Evolutionary conservation across 306 rosid genomes (phyloP).

Genomic region (Medicago arabica): DNA sequence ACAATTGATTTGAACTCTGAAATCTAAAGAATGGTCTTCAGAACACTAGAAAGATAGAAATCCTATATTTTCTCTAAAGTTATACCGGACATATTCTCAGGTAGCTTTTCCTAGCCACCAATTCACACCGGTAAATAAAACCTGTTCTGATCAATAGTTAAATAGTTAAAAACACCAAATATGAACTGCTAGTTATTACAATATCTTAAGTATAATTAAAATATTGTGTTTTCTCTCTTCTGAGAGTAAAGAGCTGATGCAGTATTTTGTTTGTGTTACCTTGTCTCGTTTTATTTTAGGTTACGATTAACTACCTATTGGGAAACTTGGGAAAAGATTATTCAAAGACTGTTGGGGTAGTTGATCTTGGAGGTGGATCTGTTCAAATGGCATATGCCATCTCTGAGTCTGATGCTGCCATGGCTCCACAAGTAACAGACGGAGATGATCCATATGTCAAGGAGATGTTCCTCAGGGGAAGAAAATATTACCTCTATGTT

Average conservation of each 20-base stretch:
- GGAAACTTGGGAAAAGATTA: constrained; percentile 89
- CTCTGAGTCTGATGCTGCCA: constrained; percentile 75
- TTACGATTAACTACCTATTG: constrained; percentile 88
- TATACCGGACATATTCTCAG: constrained; percentile 19
- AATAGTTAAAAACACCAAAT: constrained; percentile 25
- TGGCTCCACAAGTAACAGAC: constrained; percentile 65
- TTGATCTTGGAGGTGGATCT: constrained; percentile 99
- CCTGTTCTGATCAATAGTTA: constrained; percentile 12
- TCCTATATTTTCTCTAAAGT: constrained; percentile 31
- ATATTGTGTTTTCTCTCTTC: constrained; percentile 31
- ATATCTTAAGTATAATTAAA: constrained; percentile 8
- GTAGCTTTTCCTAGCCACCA: constrained; percentile 10
- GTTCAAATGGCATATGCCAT: constrained; percentile 99
- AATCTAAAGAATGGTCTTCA: neutral
- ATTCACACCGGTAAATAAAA: constrained; percentile 16
- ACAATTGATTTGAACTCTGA: constrained; percentile 15
- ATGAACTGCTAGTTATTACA: constrained; percentile 16
- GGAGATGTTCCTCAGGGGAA: constrained; percentile 86
- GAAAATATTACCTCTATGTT: constrained; percentile 81
- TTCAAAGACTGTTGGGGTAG: constrained; percentile 88
- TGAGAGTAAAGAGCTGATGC: constrained; percentile 19
- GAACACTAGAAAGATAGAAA: constrained; percentile 28
- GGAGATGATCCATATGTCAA: constrained; percentile 74
- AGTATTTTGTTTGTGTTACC: constrained; percentile 40
- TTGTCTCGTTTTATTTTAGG: constrained; percentile 55